A percentile compares a stretch with the other conserved stretches of the same genome.
Evolutionary conservation across 2,329 filamentous ascomycete species (phyloP).

Genomic region (Alternaria panax): DNA sequence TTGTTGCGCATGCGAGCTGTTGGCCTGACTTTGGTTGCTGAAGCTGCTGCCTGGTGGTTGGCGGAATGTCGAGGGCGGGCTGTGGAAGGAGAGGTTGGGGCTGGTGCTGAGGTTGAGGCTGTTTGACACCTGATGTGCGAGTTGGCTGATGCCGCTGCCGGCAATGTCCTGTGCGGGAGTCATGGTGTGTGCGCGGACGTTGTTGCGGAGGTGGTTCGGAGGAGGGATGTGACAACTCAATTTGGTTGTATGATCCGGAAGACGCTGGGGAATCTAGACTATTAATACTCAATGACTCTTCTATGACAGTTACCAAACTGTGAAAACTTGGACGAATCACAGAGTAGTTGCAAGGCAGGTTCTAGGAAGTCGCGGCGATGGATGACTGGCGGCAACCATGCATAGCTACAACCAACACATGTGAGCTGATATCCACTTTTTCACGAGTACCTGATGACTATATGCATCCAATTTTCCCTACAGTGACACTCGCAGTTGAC

Average conservation of each 20-base stretch:
- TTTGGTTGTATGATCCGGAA: constrained; percentile 23
- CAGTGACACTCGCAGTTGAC: constrained; percentile 22
- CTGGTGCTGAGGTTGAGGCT: constrained; percentile 76
- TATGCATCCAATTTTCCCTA: constrained; percentile 7
- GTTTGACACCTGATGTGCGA: constrained; percentile 61
- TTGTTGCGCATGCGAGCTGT: constrained; percentile 44
- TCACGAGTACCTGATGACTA: constrained; percentile 14
- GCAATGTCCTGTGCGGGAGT: constrained; percentile 48
- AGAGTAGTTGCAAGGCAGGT: constrained; percentile 7
- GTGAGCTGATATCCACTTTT: constrained; percentile 25
- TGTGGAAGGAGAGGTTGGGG: constrained; percentile 77
- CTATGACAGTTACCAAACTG: background rate
- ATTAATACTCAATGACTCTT: constrained; percentile 4
- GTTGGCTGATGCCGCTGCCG: constrained; percentile 36
- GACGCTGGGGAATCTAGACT: constrained; percentile 8
- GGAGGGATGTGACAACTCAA: constrained; percentile 28
- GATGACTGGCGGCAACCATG: constrained; percentile 24
- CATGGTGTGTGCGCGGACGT: constrained; percentile 39
- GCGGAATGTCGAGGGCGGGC: constrained; percentile 68
- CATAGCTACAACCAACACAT: constrained; percentile 26
- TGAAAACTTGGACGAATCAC: constrained; percentile 6
- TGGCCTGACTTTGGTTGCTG: constrained; percentile 30
- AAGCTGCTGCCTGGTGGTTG: constrained; percentile 41
- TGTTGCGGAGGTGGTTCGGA: constrained; percentile 29
- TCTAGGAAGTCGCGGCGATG: constrained; percentile 17